Percentiles rank a stretch among this genome's conserved stretches.
Evolutionary conservation across 768 basidiomycete species (phyloP).

Genomic region (Podaxis mareebaensis): DNA sequence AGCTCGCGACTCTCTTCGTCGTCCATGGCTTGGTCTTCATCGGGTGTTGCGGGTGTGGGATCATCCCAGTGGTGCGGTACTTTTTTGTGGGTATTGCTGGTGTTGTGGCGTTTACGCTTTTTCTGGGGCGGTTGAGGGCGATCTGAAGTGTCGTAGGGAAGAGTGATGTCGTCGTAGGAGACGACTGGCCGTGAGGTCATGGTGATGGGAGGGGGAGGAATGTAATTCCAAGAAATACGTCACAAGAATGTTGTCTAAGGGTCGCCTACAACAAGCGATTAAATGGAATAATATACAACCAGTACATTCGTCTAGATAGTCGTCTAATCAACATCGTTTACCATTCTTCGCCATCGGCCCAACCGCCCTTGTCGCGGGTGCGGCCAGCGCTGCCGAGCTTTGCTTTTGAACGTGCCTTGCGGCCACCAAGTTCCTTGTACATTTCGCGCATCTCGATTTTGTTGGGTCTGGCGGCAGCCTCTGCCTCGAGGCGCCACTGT

Average conservation of each 20-base stretch:
- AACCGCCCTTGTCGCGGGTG: constrained; percentile 78
- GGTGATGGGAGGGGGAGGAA: background rate
- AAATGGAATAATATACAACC: background rate
- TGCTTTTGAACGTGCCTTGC: constrained; percentile 74
- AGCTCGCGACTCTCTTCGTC: constrained; percentile 62
- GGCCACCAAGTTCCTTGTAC: constrained; percentile 88
- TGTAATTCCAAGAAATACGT: background rate
- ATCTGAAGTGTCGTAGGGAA: constrained; percentile 33
- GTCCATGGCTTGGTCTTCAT: constrained; percentile 25
- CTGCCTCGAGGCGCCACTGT: constrained; percentile 62
- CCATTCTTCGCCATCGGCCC: constrained; percentile 43
- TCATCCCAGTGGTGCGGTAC: constrained; percentile 45
- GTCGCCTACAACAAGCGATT: background rate
- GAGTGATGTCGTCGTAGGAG: constrained; percentile 66
- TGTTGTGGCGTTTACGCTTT: constrained; percentile 52
- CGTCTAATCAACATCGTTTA: constrained; percentile 20
- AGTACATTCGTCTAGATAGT: background rate
- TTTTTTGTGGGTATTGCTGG: constrained; percentile 28
- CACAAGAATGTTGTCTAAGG: background rate
- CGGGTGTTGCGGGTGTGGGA: constrained; percentile 22
- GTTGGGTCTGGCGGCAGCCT: constrained; percentile 53
- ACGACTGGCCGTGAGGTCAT: constrained; percentile 47
- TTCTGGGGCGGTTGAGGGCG: constrained; percentile 33
- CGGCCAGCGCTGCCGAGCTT: constrained; percentile 68
- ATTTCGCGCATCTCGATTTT: constrained; percentile 88